Base-by-base conservation (phyloP, 2,329 filamentous ascomycete species). In the Pseudogymnoascus sp. region DNA sequence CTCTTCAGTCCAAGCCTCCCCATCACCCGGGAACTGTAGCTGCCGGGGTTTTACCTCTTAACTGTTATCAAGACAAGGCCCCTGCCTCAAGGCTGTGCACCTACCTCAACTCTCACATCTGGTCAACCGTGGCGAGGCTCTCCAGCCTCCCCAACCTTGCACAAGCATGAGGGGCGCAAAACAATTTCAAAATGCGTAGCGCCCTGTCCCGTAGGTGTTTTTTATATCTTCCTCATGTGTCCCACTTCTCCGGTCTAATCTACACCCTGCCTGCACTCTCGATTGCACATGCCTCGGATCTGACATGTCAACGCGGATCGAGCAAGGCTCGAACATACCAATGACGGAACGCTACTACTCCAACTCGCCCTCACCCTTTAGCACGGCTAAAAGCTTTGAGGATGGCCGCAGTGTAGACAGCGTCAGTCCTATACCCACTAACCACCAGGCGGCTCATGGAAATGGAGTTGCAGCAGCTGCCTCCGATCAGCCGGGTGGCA, bases 401-500 rank as follows among this genome's bases (percentile, higher is more conserved):
- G 29, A 54, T 54, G n/a, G 47, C 29, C 47, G 15, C 47, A 54
- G 47, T 29, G 2, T 54, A 54, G 29, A 54, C 29, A 54, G 47
- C n/a, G 29, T 54, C 11, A 54, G 47, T 4, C 47, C 47, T 2
- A 17, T 54, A n/a, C 47, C 47, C 35, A 33, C 47, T 35, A 35
- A 54, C 15, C 47, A 15, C 10, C 47, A 33, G 47, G 10, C 47
- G 47, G 15, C 29, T 54, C 2, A 54, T 13, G 47, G 29, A 21
- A 54, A 54, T 5, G 47, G 47, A 54, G 29, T 13, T 9, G 15
- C 47, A 17, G 29, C 47, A 10, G 21, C n/a, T 58, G 17, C 21
- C 39, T 17, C 39, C 21, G 21, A 61, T 37, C 47, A 58, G 13
- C 47, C 60, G 21, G 60, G 60, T 24, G 60, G 60, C 11, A 35